Base-by-base conservation (phyloP, 2,329 filamentous ascomycete species). In the Myriosclerotinia scirpicola region DNA sequence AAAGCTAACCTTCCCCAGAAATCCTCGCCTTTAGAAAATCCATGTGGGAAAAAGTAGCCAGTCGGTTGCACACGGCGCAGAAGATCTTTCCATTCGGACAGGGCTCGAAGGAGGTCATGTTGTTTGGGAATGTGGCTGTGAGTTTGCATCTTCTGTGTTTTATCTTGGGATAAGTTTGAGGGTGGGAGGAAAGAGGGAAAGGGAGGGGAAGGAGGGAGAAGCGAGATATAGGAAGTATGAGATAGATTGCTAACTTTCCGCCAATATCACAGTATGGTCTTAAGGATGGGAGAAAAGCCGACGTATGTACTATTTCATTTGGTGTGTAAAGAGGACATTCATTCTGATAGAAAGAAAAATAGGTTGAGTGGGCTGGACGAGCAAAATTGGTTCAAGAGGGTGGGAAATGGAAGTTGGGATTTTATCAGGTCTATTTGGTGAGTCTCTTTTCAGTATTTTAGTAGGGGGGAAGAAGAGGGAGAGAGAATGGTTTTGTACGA, bases 41-140 rank as follows among this genome's bases (percentile, higher is more conserved):
- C 6, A 80, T 85, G 78, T 86, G 84, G 84, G 79, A 81, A 46
- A 81, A 81, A 56, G 80, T 87, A 4, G 74, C 78, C 0, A 78
- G 77, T 54, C 77, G 83, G 34, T 75, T 77, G 38, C 83, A 85
- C 72, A 76, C 75, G 5, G 78, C 81, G 0, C 63, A 75, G 0
- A 81, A 83, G 75, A 78, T 85, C 46, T 85, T 82, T 71, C 79
- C 82, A 0, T 84, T 83, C 72, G 81, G 81, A 9, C 67, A 76
- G 3, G 75, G 77, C 50, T 74, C 79, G 1, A 75, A 81, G 40
- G 82, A 85, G 69, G 78, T 83, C 22, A 85, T 86, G 83, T 71
- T 85, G 5, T 80, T 81, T 69, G 84, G 84, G 0, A 82, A 75
- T 4, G 84, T 86, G 15, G 79, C 79, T 26, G 64, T 66, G 20